A percentile compares a stretch with the other conserved stretches of the same genome.
phyloP scores from a whole-genome alignment of 805 yeast genomes.

The Dipodascus albidus region DNA sequence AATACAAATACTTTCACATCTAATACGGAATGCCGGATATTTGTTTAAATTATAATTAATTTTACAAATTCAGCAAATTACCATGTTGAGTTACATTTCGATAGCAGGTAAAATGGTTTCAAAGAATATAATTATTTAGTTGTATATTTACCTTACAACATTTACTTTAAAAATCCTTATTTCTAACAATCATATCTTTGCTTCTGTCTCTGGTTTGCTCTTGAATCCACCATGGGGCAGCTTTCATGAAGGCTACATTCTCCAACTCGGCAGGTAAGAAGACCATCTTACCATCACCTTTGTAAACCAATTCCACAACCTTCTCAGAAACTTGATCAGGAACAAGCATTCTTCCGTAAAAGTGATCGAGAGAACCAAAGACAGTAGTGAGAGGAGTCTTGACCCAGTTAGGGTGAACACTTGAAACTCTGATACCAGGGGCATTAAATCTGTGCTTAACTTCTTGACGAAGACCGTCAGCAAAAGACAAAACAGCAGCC shows the following conservation, averaged over 20 bases:
- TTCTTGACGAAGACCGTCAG: conserved; percentile 55
- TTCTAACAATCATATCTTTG: conserved; percentile 1
- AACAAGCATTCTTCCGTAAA: conserved; percentile 62
- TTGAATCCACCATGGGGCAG: conserved; percentile 5
- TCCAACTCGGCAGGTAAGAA: conserved; percentile 4
- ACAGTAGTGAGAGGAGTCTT: conserved; percentile 52
- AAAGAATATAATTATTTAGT: too few species aligned
- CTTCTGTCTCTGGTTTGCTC: neutral
- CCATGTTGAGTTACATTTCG: too few species aligned
- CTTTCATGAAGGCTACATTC: neutral
- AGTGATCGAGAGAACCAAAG: conserved; percentile 49
- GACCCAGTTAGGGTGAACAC: conserved; percentile 68
- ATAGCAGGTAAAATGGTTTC: too few species aligned
- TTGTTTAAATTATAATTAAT: too few species aligned
- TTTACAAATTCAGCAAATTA: too few species aligned
- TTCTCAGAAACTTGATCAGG: conserved; percentile 46
- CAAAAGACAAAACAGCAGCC: conserved; percentile 61
- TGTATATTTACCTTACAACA: too few species aligned
- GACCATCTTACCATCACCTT: conserved; percentile 3
- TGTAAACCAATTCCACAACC: conserved; percentile 25
- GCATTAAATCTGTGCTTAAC: conserved; percentile 34
- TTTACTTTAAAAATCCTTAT: neutral
- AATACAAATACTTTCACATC: too few species aligned
- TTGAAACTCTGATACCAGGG: conserved; percentile 33
- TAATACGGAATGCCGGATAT: too few species aligned